Evolutionary conservation across 2,329 filamentous ascomycete species (phyloP).

Genomic region (Diaporthe helianthi): DNA sequence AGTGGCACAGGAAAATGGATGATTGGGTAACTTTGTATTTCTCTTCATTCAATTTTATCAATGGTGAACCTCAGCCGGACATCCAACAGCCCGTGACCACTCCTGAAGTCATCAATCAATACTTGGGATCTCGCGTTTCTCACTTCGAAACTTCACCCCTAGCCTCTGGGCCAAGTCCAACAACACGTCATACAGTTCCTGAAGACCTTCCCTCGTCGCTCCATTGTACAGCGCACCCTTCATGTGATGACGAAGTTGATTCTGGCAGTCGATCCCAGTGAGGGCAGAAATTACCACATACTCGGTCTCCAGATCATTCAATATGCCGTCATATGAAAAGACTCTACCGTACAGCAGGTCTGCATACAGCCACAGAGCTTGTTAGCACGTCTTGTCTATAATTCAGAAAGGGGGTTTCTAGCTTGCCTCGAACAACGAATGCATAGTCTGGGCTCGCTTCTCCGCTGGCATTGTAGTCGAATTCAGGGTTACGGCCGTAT

Average conservation of each 20-base stretch:
- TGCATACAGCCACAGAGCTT: background rate
- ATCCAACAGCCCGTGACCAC: accelerated
- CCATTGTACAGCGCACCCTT: background rate
- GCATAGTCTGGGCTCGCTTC: slow-evolving; percentile 7
- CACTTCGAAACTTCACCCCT: slow-evolving; percentile 2
- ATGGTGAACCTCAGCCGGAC: too few species aligned
- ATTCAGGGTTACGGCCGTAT: background rate
- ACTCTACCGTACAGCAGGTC: background rate
- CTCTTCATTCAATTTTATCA: background rate
- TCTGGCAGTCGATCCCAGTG: background rate
- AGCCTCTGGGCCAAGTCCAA: background rate
- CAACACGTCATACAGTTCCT: background rate
- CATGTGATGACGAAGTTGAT: background rate
- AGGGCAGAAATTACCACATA: background rate
- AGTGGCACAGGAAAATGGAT: background rate
- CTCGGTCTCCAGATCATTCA: background rate
- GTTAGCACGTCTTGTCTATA: background rate
- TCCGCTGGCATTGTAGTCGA: background rate
- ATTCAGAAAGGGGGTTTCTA: background rate
- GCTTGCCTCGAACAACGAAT: background rate
- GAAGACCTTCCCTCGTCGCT: background rate
- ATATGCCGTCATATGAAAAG: background rate
- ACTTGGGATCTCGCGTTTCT: background rate
- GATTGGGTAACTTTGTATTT: background rate
- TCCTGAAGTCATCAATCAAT: background rate